These are phyloP conservation scores for Gryganskiella cystojenkinii DNA, from an alignment of 192 early-diverging fungal species.

Conservation along the genomic window DNA sequence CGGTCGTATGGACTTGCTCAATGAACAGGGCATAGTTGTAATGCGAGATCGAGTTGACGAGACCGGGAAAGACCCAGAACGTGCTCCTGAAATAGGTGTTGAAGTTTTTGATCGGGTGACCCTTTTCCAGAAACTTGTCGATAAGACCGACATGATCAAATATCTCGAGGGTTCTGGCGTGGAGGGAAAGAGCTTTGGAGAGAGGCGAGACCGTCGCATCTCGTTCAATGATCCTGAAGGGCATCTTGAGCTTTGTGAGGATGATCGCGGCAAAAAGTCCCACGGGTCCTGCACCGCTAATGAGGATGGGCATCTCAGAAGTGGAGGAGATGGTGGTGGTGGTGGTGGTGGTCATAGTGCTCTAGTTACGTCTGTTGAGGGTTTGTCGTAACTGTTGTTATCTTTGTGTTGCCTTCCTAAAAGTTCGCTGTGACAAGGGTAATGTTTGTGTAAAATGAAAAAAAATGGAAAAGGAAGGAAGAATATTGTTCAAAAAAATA, in stretches of 20 bases:
- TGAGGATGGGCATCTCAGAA: conserved; percentile 37
- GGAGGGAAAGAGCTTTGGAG: conserved; percentile 47
- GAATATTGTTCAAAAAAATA: too few relatives aligned
- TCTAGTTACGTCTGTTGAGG: too few relatives aligned
- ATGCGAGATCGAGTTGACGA: conserved; percentile 39
- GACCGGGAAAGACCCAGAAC: conserved; percentile 13
- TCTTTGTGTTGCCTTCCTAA: too few relatives aligned
- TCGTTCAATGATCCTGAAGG: conserved; percentile 39
- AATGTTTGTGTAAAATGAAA: too few relatives aligned
- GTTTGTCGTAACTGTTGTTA: too few relatives aligned
- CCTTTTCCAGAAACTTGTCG: conserved; percentile 25
- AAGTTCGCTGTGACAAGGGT: too few relatives aligned
- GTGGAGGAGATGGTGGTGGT: neutral
- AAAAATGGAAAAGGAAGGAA: too few relatives aligned
- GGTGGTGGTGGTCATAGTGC: neutral
- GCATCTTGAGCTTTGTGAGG: conserved; percentile 37
- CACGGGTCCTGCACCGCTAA: conserved; percentile 53
- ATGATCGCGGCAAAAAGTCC: conserved; percentile 38
- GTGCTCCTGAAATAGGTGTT: conserved; percentile 34
- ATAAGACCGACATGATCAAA: conserved; percentile 31
- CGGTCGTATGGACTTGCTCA: conserved; percentile 33
- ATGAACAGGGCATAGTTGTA: conserved; percentile 45
- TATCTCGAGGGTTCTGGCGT: conserved; percentile 51
- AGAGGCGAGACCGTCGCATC: conserved; percentile 11
- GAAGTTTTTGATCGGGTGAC: conserved; percentile 34